Conservation (phyloP, 2,329 filamentous ascomycete species). For the Penicillium sp. region DNA sequence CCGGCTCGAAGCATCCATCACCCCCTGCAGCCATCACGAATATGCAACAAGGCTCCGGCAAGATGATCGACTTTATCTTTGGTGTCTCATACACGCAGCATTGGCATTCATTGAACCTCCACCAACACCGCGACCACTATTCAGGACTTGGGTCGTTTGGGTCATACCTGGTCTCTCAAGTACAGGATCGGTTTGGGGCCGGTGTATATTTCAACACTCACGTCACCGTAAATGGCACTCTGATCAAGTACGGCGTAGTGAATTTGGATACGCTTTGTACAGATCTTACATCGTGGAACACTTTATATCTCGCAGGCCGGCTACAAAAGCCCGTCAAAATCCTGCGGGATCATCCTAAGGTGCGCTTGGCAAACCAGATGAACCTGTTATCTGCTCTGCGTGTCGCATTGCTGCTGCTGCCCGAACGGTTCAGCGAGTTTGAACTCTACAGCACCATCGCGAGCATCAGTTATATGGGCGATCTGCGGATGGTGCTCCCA, state of each 20-base stretch:
- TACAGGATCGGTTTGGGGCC: slow-evolving; percentile 84
- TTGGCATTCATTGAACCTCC: slow-evolving; percentile 91
- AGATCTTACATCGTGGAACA: slow-evolving; percentile 88
- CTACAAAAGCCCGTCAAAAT: slow-evolving; percentile 98
- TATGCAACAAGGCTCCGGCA: slow-evolving; percentile 79
- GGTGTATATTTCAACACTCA: slow-evolving; percentile 98
- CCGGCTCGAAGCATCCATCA: slow-evolving; percentile 63
- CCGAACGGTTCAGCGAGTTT: slow-evolving; percentile 76
- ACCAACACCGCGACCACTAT: slow-evolving; percentile 87
- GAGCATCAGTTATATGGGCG: slow-evolving; percentile 87
- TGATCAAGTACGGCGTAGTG: slow-evolving; percentile 98
- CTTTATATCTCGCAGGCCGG: slow-evolving; percentile 90
- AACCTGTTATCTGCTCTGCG: slow-evolving; percentile 90
- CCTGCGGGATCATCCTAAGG: slow-evolving; percentile 83
- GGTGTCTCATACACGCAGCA: slow-evolving; percentile 92
- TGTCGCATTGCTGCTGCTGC: slow-evolving; percentile 80
- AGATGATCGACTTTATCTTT: slow-evolving; percentile 99
- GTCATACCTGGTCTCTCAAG: slow-evolving; percentile 74
- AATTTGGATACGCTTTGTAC: slow-evolving; percentile 83
- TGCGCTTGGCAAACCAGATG: slow-evolving; percentile 91
- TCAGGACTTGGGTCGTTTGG: slow-evolving; percentile 77
- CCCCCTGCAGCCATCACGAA: slow-evolving; percentile 75
- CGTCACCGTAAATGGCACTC: slow-evolving; percentile 85
- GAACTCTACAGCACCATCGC: slow-evolving; percentile 89
- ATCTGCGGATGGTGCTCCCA: slow-evolving; percentile 88